A percentile compares a stretch with the other conserved stretches of the same genome.
Evolutionary conservation across 192 early-diverging fungal species (phyloP).

Genomic region (Backusella circina): DNA sequence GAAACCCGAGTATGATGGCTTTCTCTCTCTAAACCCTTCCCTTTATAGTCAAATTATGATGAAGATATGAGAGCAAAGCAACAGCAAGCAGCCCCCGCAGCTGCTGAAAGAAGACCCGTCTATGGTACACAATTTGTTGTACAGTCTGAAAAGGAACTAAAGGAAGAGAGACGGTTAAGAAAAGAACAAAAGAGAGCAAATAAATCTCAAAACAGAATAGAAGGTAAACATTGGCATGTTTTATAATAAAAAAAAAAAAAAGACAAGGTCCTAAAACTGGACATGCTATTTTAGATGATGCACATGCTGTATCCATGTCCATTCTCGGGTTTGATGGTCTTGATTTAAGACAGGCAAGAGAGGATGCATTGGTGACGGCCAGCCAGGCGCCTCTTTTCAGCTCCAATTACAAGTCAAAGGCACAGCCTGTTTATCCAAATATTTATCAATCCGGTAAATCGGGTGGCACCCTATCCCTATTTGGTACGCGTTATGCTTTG

Average conservation of each 20-base stretch:
- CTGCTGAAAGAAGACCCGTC: slow-evolving; percentile 34
- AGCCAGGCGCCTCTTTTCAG: slow-evolving; percentile 38
- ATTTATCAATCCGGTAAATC: slow-evolving; percentile 74
- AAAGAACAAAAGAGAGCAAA: slow-evolving; percentile 66
- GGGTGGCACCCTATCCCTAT: slow-evolving; percentile 70
- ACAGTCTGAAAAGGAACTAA: slow-evolving; percentile 56
- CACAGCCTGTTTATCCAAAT: slow-evolving; percentile 63
- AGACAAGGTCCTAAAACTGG: background rate
- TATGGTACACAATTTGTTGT: slow-evolving; percentile 67
- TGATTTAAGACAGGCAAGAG: slow-evolving; percentile 52
- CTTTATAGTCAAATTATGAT: slow-evolving; percentile 30
- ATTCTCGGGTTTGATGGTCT: slow-evolving; percentile 69
- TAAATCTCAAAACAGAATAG: slow-evolving; percentile 7
- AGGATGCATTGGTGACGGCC: slow-evolving; percentile 55
- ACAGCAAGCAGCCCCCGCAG: slow-evolving; percentile 11
- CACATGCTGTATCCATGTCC: slow-evolving; percentile 47
- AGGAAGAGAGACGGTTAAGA: slow-evolving; percentile 51
- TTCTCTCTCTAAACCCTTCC: background rate
- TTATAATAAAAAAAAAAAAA: slow-evolving; percentile 1
- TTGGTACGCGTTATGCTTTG: slow-evolving; percentile 76
- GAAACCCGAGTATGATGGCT: no score
- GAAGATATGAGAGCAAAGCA: background rate
- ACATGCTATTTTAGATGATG: slow-evolving; percentile 37
- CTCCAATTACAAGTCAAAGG: slow-evolving; percentile 30
- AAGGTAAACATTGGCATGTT: no score